Evolutionary conservation across 495 filamentous ascomycete genomes (phyloP), one percentile per base, ranked within the genome.

Genomic region (Letharia columbiana): DNA sequence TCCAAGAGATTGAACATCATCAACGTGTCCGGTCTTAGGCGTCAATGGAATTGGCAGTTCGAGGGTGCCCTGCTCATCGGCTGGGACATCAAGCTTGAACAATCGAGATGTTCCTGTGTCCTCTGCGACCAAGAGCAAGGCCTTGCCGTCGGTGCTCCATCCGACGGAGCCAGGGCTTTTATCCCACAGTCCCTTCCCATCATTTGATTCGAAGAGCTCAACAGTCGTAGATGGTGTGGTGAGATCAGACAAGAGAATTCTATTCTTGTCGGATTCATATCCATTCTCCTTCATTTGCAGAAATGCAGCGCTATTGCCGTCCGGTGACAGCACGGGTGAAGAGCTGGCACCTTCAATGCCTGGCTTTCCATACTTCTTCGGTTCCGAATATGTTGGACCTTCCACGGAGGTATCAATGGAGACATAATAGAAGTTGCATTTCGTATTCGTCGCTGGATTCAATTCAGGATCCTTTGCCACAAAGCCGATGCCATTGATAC

Each of bases 201-300:
- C 83, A 2, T 80, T 64, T 0, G 85, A 86, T 58, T 79, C 74
- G 73, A 86, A 88, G 49, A 88, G 83, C 66, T 89, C 86, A 47
- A 85, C 78, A 66, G 78, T 77, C 47, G 78, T 73, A 77, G 79
- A 81, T 10, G 84, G 79, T 69, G 88, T 83, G 9, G 76, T 75
- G 59, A 91, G 73, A 72, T 86, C 78, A 2, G 79, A 78, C 18
- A 96, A 76, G 62, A 97, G 75, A 6, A 96, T 81, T 6, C 89
- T 81, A 59, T 92, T 89, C 75, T 91, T 90, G 77, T 97, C 93
- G 13, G 88, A 88, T 76, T 98, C 93, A 72, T 98, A 96, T 33
- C 91, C 91, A 69, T 88, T 85, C 67, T 85, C 78, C 35, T 82
- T 80, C 90, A 92, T 92, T 42, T 87, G 82, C 52, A 91, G 84